Base-by-base conservation (phyloP, 2,329 filamentous ascomycete species). In the Pseudogymnoascus sp. region DNA sequence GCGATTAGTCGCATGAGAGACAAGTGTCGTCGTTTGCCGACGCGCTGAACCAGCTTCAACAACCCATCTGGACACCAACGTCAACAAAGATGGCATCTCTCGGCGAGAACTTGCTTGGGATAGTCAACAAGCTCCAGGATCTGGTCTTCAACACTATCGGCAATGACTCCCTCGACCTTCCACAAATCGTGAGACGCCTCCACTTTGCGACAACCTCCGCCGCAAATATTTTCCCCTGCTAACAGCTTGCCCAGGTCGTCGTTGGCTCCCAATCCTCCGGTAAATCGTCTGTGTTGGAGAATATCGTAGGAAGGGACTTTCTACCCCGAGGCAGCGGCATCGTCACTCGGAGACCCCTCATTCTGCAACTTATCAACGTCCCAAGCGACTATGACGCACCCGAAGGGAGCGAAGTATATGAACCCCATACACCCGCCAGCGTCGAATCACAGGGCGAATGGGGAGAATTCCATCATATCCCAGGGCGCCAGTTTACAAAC, bases 101-200 rank as follows among this genome's bases (percentile, higher is more conserved):
- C 72, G 93, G 95, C 74, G 95, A 99, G 78, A 93, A 99, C 78
- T 82, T 99, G 78, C 86, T 99, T 75, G 86, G 86, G 71, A 96
- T 92, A 68, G 95, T 99, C 80, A 99, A 99, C 83, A 96, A 96
- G 82, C 83, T 99, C 73, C 95, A 99, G 78, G 95, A 97, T 78
- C 80, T 99, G 74, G 95, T 99, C 73, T 99, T 99, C 82, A 99
- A 99, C 80, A 99, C 95, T 70, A 99, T 99, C 77, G 95, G 95
- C 78, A 97, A 93, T 81, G 95, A 99, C 77, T 97, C 93, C 62
- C 84, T 99, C 66, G 95, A 99, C 78, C 81, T 99, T 64, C 95
- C 95, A 65, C 95, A 99, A 80, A 99, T 99, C 83, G 95, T 97
- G 87, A 74, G 86, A 45, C 71, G 63, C 63, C 16, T 64, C 64